Evolutionary conservation across 768 basidiomycete species (phyloP).

Genomic region (Amanita pallidorosea): DNA sequence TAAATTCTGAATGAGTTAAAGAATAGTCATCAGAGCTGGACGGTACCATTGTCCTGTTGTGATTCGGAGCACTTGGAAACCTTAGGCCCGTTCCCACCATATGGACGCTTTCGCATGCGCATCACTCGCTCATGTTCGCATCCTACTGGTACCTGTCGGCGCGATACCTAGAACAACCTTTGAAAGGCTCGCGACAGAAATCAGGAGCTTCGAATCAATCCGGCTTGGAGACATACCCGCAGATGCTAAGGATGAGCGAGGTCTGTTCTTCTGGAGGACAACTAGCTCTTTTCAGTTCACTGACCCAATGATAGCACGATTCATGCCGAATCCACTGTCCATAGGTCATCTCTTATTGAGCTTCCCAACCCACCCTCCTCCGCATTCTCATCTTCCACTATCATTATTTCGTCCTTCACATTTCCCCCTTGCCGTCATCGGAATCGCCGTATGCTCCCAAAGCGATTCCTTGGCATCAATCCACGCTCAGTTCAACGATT

Average conservation of each 20-base stretch:
- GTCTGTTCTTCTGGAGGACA: constrained; percentile 25
- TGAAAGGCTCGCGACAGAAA: constrained; percentile 62
- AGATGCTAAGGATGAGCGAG: constrained; percentile 66
- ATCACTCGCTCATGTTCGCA: constrained; percentile 74
- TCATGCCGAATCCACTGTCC: constrained; percentile 68
- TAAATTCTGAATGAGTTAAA: constrained; percentile 18
- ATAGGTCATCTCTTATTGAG: constrained; percentile 75
- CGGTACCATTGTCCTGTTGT: constrained; percentile 13
- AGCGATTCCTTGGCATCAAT: constrained; percentile 36
- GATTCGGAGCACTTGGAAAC: too few relatives aligned
- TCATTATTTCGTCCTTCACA: constrained; percentile 70
- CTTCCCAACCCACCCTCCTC: constrained; percentile 67
- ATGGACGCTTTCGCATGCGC: constrained; percentile 73
- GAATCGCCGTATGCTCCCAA: constrained; percentile 63
- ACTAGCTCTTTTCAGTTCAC: background rate
- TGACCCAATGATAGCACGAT: constrained; percentile 43
- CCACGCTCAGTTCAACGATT: constrained; percentile 55
- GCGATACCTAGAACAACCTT: constrained; percentile 58
- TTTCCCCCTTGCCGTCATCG: constrained; percentile 83
- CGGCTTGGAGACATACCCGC: constrained; percentile 77
- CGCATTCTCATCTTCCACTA: constrained; percentile 55
- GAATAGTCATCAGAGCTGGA: constrained; percentile 1
- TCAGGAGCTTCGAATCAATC: constrained; percentile 63
- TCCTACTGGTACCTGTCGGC: constrained; percentile 83
- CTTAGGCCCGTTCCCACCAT: background rate